Base-by-base conservation (phyloP, 306 rosid genomes). In the Glycine tomentella region DNA sequence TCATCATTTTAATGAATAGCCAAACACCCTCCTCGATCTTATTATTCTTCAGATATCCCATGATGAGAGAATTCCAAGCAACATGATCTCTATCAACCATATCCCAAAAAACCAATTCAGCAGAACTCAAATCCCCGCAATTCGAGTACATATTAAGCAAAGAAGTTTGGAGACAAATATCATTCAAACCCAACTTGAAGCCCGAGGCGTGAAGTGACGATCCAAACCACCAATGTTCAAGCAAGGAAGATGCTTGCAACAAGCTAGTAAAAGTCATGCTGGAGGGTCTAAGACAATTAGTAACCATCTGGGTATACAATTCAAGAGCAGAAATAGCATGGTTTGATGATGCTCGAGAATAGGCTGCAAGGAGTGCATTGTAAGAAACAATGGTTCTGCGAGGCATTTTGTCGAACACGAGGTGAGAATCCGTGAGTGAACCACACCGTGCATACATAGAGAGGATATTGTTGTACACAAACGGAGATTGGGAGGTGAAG, bases 31-130 rank as follows among this genome's bases (percentile, higher is more conserved):
- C 81, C 16, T 58, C 66, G 17, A 78, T 36, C 76, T 85, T 81
- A 65, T 57, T 81, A 69, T 90, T 87, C 91, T 81, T 91, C 81
- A 91, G 55, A 69, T 88, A 78, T 13, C 98, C 97, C 68, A 82
- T 53, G 53, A 91, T 93, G 78, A 90, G 85, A 42, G 99, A 88
- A 86, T 93, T 95, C 96, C 97, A 89, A 80, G 94, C 87, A 50
- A 93, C 88, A 55, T 45, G 80, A 78, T 93, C 99, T 87, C 80
- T 91, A 67, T 86, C 82, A 38, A 73, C 72, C 71, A 90, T 86
- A 78, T 86, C 83, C 70, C 69, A 68, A 61, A 91, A 93, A 75
- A 89, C 87, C 70, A 77, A 86, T 33, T 84, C 82, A 7, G 94
- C 93, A 8, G 98, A 87, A 8, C 73, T 31, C 87, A 93, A 69